These are phyloP conservation scores for Chloridella minuta DNA, from an alignment of 352 stramenopile genomes.

Conservation along the genomic window DNA sequence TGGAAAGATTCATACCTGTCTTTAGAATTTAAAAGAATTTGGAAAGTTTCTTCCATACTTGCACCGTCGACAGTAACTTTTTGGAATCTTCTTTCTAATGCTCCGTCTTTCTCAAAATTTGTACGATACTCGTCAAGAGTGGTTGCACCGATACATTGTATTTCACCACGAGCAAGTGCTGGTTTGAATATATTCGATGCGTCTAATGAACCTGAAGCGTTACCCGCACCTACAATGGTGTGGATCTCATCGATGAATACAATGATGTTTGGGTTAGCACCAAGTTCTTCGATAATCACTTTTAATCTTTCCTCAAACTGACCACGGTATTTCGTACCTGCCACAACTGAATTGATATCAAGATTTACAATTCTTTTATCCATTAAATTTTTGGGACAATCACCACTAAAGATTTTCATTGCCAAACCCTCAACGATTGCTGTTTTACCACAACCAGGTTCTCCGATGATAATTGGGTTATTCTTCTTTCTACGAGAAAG, in stretches of 20 bases:
- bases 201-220: slow-evolving; percentile 57
- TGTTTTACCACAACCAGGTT: slow-evolving; percentile 76
- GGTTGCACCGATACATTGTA: slow-evolving; percentile 82
- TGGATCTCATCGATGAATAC: slow-evolving; percentile 97
- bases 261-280: slow-evolving; percentile 60
- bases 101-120: slow-evolving; percentile 89
- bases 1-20: not conserved
- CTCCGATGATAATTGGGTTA: slow-evolving; percentile 80
- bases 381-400: slow-evolving; percentile 35
- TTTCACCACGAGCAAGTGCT: slow-evolving; percentile 63
- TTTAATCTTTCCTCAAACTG: slow-evolving; percentile 94
- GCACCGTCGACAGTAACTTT: slow-evolving; percentile 29
- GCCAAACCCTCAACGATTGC: slow-evolving; percentile 63
- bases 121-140: slow-evolving; percentile 84
- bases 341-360: slow-evolving; percentile 79
- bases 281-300: slow-evolving; percentile 57
- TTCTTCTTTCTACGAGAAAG: slow-evolving; percentile 82
- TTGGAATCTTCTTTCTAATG: slow-evolving; percentile 86
- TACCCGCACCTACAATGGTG: slow-evolving; percentile 60
- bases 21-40: not conserved
- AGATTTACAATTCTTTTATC: slow-evolving; percentile 51
- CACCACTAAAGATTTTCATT: slow-evolving; percentile 64
- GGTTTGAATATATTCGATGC: slow-evolving; percentile 89
- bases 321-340: slow-evolving; percentile 73
- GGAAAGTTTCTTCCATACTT: not conserved